Conservation (phyloP, 371 early-diverging fungal species). For the Blakeslea trispora region DNA sequence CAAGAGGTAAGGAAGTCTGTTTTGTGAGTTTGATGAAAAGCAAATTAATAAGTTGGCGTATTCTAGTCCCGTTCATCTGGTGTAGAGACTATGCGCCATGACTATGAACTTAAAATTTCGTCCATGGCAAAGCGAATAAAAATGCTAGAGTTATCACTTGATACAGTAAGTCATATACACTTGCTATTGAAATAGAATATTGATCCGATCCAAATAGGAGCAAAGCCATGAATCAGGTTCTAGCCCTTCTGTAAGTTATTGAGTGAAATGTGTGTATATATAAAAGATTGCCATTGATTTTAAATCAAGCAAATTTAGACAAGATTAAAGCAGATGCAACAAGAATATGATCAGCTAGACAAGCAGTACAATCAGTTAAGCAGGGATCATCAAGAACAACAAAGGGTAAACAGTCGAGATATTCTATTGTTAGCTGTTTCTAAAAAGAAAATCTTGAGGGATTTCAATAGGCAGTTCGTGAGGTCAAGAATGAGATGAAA, state of each 20-base stretch:
- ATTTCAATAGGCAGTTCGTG: constrained; percentile 61
- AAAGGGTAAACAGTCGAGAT: constrained; percentile 51
- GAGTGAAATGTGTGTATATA: background rate
- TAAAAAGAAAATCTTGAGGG: too few species aligned
- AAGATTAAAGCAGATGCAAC: constrained; percentile 32
- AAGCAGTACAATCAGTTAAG: constrained; percentile 61
- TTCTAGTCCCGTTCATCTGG: background rate
- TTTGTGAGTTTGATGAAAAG: too few species aligned
- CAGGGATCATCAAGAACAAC: constrained; percentile 72
- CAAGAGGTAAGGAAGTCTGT: too few species aligned
- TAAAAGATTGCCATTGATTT: background rate
- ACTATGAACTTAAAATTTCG: constrained; percentile 64
- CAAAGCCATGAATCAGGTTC: background rate
- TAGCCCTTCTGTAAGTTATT: background rate
- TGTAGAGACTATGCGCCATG: constrained; percentile 30
- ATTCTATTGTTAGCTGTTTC: background rate
- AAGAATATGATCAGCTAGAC: constrained; percentile 46
- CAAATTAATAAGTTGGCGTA: too few species aligned
- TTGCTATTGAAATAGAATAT: too few species aligned
- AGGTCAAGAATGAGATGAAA: constrained; percentile 74
- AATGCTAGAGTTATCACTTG: constrained; percentile 41
- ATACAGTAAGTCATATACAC: constrained; percentile 18
- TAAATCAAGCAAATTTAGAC: constrained; percentile 3
- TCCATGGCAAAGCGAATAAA: constrained; percentile 48
- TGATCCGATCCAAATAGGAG: background rate